Conservation (phyloP, 768 basidiomycete species). For the Cyathus striatus region DNA sequence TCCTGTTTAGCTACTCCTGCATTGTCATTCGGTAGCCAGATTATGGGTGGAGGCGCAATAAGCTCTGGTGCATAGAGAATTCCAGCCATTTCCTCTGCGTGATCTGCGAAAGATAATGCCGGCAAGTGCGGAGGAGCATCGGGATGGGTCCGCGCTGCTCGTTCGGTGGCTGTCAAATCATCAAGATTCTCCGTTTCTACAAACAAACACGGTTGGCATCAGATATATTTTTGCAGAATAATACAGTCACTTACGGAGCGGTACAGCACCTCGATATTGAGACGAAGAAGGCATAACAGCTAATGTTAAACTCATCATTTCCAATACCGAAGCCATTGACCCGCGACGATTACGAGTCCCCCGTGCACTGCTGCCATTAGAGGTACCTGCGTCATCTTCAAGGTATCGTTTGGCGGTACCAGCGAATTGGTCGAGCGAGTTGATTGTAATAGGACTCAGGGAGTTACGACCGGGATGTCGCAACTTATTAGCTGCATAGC, state of each 20-base stretch:
- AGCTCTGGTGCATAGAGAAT: conserved; percentile 82
- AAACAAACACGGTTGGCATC: conserved; percentile 5
- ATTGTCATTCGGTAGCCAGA: conserved; percentile 82
- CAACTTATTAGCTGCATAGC: conserved; percentile 46
- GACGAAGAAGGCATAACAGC: conserved; percentile 66
- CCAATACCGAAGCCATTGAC: conserved; percentile 76
- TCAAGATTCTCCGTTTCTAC: conserved; percentile 75
- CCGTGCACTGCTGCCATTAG: conserved; percentile 36
- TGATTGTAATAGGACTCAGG: conserved; percentile 50
- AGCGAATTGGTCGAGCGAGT: conserved; percentile 53
- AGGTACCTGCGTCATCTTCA: conserved; percentile 46
- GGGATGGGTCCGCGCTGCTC: conserved; percentile 72
- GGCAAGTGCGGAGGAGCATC: conserved; percentile 73
- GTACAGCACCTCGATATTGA: conserved; percentile 52
- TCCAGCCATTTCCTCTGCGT: conserved; percentile 71
- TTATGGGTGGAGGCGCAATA: conserved; percentile 70
- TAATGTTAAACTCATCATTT: conserved; percentile 79
- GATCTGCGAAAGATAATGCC: conserved; percentile 64
- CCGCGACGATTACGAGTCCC: conserved; percentile 52
- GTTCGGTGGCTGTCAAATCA: conserved; percentile 74
- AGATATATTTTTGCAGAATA: conserved; percentile 3
- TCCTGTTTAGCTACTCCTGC: conserved; percentile 72
- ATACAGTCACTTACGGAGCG: conserved; percentile 50
- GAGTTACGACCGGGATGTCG: conserved; percentile 41
- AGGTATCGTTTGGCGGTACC: conserved; percentile 35